phyloP scores from a whole-genome alignment of 1,139 yeast species.

The Pichia inconspicua region DNA sequence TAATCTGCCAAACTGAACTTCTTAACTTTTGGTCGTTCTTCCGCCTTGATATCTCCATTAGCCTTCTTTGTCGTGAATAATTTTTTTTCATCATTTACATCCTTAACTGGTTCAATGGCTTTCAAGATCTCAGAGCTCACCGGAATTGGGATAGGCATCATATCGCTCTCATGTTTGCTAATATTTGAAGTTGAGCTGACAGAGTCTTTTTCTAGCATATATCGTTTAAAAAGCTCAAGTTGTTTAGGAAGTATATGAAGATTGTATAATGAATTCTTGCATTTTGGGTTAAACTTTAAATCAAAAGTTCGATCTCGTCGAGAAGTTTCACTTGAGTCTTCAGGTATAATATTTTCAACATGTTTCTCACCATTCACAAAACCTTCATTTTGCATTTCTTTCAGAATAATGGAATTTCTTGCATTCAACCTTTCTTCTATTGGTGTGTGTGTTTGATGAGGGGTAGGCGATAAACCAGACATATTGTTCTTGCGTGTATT shows the following conservation, averaged over 20 bases:
- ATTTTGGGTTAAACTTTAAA: conserved; percentile 8
- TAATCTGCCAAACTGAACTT: conserved; percentile 30
- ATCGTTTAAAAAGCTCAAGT: conserved; percentile 8
- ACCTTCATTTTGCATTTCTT: neutral
- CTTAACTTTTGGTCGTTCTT: conserved; percentile 25
- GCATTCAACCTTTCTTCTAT: conserved; percentile 18
- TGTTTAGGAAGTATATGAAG: conserved; percentile 11
- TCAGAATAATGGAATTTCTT: conserved; percentile 18
- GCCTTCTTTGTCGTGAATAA: neutral
- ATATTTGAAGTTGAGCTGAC: neutral
- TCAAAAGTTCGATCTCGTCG: neutral
- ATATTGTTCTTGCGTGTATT: conserved; percentile 41
- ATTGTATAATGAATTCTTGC: conserved; percentile 8
- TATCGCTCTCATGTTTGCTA: neutral
- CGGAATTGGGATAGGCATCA: conserved; percentile 12
- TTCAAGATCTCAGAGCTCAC: conserved; percentile 7
- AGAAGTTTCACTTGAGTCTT: neutral
- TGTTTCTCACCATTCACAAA: neutral
- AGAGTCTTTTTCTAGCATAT: neutral
- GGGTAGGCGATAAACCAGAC: conserved; percentile 24
- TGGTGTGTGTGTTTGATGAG: conserved; percentile 24
- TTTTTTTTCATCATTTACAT: neutral
- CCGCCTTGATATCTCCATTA: neutral
- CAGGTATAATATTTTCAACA: neutral
- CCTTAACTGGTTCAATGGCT: neutral